These are phyloP conservation scores for Euphorbia lathyris DNA, from an alignment of 345 rosid genomes.

Conservation along the genomic window DNA sequence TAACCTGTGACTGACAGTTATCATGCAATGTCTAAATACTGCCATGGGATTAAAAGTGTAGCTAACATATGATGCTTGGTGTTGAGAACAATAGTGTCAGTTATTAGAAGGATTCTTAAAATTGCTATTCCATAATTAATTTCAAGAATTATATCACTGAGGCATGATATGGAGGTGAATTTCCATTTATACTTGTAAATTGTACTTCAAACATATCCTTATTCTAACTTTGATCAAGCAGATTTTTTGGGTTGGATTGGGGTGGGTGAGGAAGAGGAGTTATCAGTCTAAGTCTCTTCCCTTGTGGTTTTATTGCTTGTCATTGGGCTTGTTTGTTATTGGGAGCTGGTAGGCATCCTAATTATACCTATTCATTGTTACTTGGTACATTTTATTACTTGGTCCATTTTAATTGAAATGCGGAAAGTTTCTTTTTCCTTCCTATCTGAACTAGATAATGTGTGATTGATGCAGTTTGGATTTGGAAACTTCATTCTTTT, in stretches of 20 bases:
- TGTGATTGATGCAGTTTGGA: not conserved
- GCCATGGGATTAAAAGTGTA: constrained; percentile 1
- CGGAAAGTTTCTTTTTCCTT: not conserved
- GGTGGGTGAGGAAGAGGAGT: not conserved
- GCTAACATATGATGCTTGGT: not conserved
- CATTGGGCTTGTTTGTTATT: not conserved
- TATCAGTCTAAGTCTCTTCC: not conserved
- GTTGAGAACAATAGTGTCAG: not conserved
- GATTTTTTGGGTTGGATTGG: not conserved
- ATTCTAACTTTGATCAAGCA: not conserved
- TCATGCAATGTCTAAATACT: not conserved
- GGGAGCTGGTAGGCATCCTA: not conserved
- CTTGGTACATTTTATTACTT: not conserved
- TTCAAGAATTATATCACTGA: not conserved
- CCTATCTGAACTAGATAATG: not conserved
- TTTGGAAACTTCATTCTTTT: not conserved
- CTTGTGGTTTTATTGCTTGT: constrained; percentile 1
- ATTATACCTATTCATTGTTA: not conserved
- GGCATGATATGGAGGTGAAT: not conserved
- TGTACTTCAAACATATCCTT: not conserved
- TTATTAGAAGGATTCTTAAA: not conserved
- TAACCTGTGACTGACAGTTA: not conserved
- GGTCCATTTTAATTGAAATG: not conserved
- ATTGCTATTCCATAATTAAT: not conserved
- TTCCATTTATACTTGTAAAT: not conserved